Conservation (phyloP, 108 stramenopile species). For the Chaetoceros muelleri region DNA sequence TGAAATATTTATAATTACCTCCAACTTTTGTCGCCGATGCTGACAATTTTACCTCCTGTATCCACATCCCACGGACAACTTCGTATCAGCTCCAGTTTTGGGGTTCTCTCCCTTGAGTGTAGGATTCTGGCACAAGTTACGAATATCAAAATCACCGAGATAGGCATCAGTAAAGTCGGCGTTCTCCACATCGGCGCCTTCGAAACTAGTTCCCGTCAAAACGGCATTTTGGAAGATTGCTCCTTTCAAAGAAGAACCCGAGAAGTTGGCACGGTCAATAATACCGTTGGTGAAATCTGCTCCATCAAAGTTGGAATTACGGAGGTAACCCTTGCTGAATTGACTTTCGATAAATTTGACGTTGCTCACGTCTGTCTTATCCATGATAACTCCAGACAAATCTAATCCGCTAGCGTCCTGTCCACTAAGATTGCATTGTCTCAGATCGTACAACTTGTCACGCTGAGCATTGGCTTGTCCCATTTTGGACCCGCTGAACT, state of each 20-base stretch:
- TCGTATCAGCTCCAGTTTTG: conserved; percentile 68
- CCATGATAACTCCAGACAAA: conserved; percentile 81
- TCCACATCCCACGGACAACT: conserved; percentile 43
- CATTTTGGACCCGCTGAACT: conserved; percentile 68
- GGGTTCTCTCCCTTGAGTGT: conserved; percentile 92
- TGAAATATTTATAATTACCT: too few relatives aligned
- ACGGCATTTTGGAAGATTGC: conserved; percentile 90
- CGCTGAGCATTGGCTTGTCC: conserved; percentile 95
- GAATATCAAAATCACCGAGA: conserved; percentile 86
- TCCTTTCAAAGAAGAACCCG: conserved; percentile 59
- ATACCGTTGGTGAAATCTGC: conserved; percentile 95
- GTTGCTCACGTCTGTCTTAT: conserved; percentile 75
- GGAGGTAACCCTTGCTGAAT: conserved; percentile 81
- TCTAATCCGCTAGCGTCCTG: conserved; percentile 56
- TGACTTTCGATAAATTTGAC: conserved; percentile 79
- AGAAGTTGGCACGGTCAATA: conserved; percentile 86
- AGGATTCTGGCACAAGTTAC: conserved; percentile 90
- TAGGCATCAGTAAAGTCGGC: conserved; percentile 90
- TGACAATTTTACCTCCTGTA: too few relatives aligned
- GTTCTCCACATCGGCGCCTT: conserved; percentile 78
- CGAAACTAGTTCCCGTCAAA: conserved; percentile 88
- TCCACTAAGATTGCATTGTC: conserved; percentile 65
- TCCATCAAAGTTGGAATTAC: conserved; percentile 79
- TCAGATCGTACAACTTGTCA: conserved; percentile 90
- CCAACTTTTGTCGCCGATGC: too few relatives aligned